phyloP scores from a whole-genome alignment of 768 basidiomycete species.

The Russula emetica region DNA sequence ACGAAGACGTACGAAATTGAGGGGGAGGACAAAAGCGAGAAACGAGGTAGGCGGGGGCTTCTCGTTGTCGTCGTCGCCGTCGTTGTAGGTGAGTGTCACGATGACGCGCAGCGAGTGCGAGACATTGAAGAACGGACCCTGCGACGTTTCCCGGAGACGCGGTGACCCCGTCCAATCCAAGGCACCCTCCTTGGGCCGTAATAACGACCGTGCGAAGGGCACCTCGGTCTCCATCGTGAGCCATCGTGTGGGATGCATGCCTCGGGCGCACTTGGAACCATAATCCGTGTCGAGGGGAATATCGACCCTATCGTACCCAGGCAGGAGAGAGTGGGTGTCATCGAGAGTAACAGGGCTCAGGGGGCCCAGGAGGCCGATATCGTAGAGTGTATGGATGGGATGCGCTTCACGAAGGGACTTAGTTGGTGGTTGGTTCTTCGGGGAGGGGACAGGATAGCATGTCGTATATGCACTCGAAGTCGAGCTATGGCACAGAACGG shows the following conservation, averaged over 20 bases:
- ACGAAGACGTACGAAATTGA: conserved; percentile 46
- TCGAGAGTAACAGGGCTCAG: conserved; percentile 33
- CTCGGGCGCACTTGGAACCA: conserved; percentile 44
- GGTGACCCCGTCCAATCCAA: conserved; percentile 19
- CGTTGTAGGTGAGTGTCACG: conserved; percentile 17
- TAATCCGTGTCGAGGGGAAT: conserved; percentile 48
- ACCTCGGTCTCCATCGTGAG: conserved; percentile 53
- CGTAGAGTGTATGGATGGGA: conserved; percentile 44
- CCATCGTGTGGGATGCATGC: conserved; percentile 41
- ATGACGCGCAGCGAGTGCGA: conserved; percentile 30
- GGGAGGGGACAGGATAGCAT: conserved; percentile 54
- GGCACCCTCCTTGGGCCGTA: conserved; percentile 1
- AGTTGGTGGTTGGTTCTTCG: conserved; percentile 57
- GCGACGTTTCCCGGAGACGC: conserved; percentile 16
- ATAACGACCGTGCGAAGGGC: conserved; percentile 41
- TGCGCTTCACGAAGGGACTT: conserved; percentile 54
- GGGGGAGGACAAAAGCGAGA: conserved; percentile 44
- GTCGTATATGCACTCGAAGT: conserved; percentile 42
- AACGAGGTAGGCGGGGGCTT: conserved; percentile 26
- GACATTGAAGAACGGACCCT: conserved; percentile 18
- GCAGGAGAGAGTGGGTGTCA: conserved; percentile 49
- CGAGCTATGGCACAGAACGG: conserved; percentile 26
- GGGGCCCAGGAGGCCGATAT: conserved; percentile 42
- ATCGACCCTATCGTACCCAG: conserved; percentile 42
- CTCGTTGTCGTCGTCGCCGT: conserved; percentile 3